Conservation (phyloP, 306 rosid species). For the Prunus fruticosa region DNA sequence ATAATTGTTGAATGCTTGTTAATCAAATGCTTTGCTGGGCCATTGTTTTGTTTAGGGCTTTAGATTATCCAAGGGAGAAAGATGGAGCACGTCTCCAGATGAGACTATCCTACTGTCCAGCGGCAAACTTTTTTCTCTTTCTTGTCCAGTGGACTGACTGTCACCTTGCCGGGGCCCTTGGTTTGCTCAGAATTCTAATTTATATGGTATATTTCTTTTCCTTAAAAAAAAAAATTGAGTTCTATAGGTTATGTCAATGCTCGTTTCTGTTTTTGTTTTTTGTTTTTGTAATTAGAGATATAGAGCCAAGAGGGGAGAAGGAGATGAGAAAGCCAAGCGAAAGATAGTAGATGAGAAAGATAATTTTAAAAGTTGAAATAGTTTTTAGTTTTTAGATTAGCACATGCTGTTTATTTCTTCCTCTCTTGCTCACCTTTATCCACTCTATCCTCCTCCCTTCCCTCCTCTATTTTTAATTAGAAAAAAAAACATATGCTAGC, state of each 20-base stretch:
- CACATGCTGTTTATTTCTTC: background rate
- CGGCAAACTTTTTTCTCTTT: slow-evolving; percentile 67
- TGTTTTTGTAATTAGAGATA: background rate
- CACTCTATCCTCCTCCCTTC: too few species aligned
- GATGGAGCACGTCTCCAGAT: slow-evolving; percentile 85
- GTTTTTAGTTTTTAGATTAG: background rate
- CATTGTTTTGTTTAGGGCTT: slow-evolving; percentile 46
- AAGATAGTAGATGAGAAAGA: background rate
- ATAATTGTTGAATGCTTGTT: slow-evolving; percentile 13
- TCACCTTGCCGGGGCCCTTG: slow-evolving; percentile 80
- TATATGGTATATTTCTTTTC: slow-evolving; percentile 52
- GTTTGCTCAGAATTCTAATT: slow-evolving; percentile 74
- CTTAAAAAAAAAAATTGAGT: background rate
- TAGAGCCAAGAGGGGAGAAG: background rate
- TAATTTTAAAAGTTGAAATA: background rate
- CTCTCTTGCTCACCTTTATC: too few species aligned
- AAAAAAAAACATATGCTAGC: too few species aligned
- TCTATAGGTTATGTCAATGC: background rate
- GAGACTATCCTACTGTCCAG: slow-evolving; percentile 80
- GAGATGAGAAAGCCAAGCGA: background rate
- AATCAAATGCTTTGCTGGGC: slow-evolving; percentile 8
- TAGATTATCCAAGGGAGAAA: slow-evolving; percentile 72
- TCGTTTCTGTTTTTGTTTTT: background rate
- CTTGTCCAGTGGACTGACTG: slow-evolving; percentile 92
- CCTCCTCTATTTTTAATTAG: too few species aligned